Evolutionary conservation across 768 basidiomycete species (phyloP).

Genomic region (Amanita subjunquillea): DNA sequence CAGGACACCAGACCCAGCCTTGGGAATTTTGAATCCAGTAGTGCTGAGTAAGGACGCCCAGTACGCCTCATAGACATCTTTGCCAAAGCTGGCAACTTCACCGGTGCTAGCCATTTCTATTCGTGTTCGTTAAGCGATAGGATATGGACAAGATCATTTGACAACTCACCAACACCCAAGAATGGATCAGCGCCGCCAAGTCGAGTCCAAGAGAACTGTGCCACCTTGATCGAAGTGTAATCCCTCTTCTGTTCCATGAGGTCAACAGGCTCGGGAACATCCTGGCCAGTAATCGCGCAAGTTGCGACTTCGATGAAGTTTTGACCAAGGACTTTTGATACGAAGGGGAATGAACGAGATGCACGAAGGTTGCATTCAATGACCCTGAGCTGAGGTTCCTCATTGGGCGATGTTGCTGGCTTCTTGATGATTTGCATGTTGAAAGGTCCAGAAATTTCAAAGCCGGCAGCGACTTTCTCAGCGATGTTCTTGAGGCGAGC

Average conservation of each 20-base stretch:
- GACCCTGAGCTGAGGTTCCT: slow-evolving; percentile 76
- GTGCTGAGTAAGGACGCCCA: slow-evolving; percentile 93
- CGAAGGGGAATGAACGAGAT: slow-evolving; percentile 98
- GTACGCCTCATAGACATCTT: slow-evolving; percentile 90
- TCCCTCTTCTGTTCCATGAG: slow-evolving; percentile 83
- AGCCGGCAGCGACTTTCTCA: slow-evolving; percentile 88
- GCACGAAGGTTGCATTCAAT: slow-evolving; percentile 99
- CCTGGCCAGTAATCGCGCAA: slow-evolving; percentile 71
- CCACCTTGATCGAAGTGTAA: slow-evolving; percentile 94
- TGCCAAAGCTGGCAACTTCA: slow-evolving; percentile 93
- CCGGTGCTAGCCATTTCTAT: slow-evolving; percentile 97
- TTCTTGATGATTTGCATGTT: slow-evolving; percentile 99
- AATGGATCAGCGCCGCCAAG: slow-evolving; percentile 94
- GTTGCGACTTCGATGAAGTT: slow-evolving; percentile 97
- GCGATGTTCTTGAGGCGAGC: slow-evolving; percentile 86
- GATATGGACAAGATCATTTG: neutral
- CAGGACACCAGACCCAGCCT: slow-evolving; percentile 75
- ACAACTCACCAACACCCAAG: slow-evolving; percentile 77
- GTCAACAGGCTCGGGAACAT: slow-evolving; percentile 87
- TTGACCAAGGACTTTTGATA: slow-evolving; percentile 93
- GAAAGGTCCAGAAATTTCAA: slow-evolving; percentile 96
- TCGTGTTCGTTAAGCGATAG: neutral
- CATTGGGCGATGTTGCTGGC: slow-evolving; percentile 30
- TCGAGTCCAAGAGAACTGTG: slow-evolving; percentile 98
- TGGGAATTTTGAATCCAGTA: slow-evolving; percentile 91